Base-by-base conservation (phyloP, 768 basidiomycete species). In the Termitomyces eurrhizus region DNA sequence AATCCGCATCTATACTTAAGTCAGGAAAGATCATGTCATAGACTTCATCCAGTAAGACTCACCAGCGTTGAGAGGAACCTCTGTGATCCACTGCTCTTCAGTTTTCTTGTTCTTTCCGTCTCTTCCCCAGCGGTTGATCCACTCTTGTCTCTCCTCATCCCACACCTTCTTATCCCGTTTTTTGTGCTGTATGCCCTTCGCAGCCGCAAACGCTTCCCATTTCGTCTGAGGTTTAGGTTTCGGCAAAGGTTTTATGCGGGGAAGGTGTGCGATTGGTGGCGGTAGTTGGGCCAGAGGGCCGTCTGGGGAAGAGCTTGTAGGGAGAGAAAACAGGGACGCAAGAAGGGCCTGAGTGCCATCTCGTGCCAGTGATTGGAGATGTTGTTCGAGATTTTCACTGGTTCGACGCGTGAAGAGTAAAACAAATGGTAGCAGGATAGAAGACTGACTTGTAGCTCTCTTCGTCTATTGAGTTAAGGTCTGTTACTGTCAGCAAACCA, bases 81-180 rank as follows among this genome's bases (percentile, higher is more conserved):
- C 95, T 54, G 90, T 86, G 59, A 96, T 80, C 95, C 96, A 98
- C 71, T 94, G 90, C 7, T 83, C 83, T 76, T 97, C 93, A 21
- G 75, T 73, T 64, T 93, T 82, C 77, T 85, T 95, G 70, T 98
- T 98, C 79, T 93, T 94, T 8, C 94, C 90, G 57, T 85, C 83
- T 68, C 83, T 82, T 0, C 97, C 95, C 95, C 95, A 98, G 49
- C 92, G 79, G 60, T 87, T 82, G 5, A 95, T 90, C 90, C 92
- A 98, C 18, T 90, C 90, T 73, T 97, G 93, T 69, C 82, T 85
- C 73, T 96, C 95, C 67, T 98, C 95, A 72, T 98, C 95, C 92
- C 92, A 98, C 5, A 87, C 83, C 66, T 87, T 87, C 77, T 83
- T 90, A 13, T 96, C 93, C 49, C 84, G 84, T 52, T 77, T 82